These are phyloP conservation scores for Brassica nigra DNA, from an alignment of 345 rosid species.

Conservation along the genomic window DNA sequence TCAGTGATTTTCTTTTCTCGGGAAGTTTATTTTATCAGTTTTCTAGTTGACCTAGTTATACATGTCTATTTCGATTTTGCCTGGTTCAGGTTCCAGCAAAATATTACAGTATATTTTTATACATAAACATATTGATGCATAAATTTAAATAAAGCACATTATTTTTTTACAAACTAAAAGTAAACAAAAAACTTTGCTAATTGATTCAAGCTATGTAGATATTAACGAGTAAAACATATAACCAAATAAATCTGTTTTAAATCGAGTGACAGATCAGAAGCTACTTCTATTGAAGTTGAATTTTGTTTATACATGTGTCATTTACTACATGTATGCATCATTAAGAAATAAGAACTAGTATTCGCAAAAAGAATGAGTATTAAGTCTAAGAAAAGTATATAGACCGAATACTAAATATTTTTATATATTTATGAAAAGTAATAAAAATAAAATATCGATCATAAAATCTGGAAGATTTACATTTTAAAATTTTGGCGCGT, in stretches of 20 bases:
- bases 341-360: background rate
- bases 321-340: background rate
- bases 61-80: background rate
- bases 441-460: background rate
- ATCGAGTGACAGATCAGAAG: background rate
- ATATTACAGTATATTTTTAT: background rate
- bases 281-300: background rate
- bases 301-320: background rate
- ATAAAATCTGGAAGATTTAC: background rate
- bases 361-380: background rate
- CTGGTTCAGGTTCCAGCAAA: background rate
- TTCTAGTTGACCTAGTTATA: constrained; percentile 6
- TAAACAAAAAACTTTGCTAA: background rate
- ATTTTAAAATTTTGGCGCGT: background rate
- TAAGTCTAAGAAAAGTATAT: background rate
- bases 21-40: constrained; percentile 1
- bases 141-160: background rate
- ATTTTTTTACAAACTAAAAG: background rate
- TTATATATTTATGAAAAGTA: background rate
- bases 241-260: background rate
- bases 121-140: background rate
- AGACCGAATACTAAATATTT: background rate
- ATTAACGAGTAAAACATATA: background rate
- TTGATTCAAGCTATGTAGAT: background rate
- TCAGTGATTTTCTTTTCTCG: background rate